Evolutionary conservation across 106 monocot species (phyloP).

Genomic region (Apostasia ramifera): DNA sequence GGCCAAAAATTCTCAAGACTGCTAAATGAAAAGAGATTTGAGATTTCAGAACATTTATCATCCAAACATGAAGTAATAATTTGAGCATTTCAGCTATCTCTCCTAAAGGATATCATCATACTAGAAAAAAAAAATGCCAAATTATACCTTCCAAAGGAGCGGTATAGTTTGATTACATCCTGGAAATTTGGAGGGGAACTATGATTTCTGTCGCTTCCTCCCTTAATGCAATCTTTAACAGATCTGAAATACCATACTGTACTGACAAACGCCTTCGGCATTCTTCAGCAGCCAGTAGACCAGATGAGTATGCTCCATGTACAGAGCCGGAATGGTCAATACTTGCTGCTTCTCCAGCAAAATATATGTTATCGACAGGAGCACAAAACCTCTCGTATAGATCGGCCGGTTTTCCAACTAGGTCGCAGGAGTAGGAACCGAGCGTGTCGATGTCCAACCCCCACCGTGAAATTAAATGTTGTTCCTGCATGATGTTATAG

Average conservation of each 20-base stretch:
- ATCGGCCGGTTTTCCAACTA: constrained; percentile 80
- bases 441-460: constrained; percentile 76
- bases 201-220: constrained; percentile 69
- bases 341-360: constrained; percentile 92
- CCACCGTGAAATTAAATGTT: constrained; percentile 81
- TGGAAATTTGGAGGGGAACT: constrained; percentile 88
- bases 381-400: constrained; percentile 76
- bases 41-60: too few relatives aligned
- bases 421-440: constrained; percentile 80
- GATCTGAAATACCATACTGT: constrained; percentile 51
- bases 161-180: constrained; percentile 35
- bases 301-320: constrained; percentile 85
- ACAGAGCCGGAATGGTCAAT: constrained; percentile 88
- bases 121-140: too few relatives aligned
- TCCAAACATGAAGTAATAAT: too few relatives aligned
- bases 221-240: constrained; percentile 39
- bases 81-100: too few relatives aligned
- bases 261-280: constrained; percentile 59
- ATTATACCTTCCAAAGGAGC: too few relatives aligned
- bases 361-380: constrained; percentile 79
- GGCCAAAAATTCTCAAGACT: too few relatives aligned
- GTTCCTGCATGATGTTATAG: constrained; percentile 22
- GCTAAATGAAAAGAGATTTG: too few relatives aligned
- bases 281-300: constrained; percentile 74
- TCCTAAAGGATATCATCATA: too few relatives aligned